These are phyloP conservation scores for Neurospora sp. DNA, from an alignment of 495 filamentous ascomycete genomes.

Conservation along the genomic window DNA sequence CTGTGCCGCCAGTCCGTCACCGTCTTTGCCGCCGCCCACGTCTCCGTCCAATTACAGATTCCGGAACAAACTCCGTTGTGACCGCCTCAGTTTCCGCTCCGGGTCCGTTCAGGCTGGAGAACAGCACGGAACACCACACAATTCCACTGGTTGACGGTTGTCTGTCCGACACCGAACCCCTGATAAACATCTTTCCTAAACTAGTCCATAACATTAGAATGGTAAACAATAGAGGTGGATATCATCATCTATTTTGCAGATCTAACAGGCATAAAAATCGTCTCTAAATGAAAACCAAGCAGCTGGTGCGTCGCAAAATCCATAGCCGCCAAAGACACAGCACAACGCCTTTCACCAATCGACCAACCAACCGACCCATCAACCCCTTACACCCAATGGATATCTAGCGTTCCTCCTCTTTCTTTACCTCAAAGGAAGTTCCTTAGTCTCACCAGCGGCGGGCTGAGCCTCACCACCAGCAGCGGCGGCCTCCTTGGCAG, in stretches of 20 bases:
- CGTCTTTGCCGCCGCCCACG: neutral
- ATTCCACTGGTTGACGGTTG: neutral
- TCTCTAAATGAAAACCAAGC: neutral
- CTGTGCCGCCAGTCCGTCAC: neutral
- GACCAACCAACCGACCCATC: neutral
- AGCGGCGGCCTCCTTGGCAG: slow-evolving; percentile 11
- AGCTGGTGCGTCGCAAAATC: neutral
- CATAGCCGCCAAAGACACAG: neutral
- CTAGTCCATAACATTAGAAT: neutral
- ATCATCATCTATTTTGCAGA: neutral
- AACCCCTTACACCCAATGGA: neutral
- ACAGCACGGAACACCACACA: neutral
- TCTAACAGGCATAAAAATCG: neutral
- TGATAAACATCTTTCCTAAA: neutral
- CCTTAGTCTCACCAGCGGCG: slow-evolving; percentile 1
- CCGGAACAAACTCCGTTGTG: neutral
- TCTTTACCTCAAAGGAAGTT: neutral
- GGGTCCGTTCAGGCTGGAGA: neutral
- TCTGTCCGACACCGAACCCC: neutral
- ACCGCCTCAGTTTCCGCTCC: neutral
- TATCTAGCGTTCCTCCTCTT: neutral
- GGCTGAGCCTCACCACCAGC: no score
- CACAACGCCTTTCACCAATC: neutral
- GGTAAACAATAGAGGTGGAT: neutral
- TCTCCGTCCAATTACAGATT: neutral